phyloP scores from a whole-genome alignment of 805 yeast species.

The Wickerhamomyces silvicola region DNA sequence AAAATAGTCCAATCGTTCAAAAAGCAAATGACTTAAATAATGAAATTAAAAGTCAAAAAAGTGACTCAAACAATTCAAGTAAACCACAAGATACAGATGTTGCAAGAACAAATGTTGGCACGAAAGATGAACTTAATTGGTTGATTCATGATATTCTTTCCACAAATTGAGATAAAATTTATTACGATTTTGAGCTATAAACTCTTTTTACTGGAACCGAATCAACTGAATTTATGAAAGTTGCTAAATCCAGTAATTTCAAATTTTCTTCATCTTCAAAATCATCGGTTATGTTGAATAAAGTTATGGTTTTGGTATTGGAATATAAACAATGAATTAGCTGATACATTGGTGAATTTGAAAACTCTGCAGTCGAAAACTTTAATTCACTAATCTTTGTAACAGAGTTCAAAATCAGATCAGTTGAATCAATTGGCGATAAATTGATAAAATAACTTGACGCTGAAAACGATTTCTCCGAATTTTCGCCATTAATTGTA shows the following conservation, averaged over 20 bases:
- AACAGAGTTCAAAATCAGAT: conserved; percentile 2
- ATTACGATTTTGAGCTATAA: conserved; percentile 5
- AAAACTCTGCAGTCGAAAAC: conserved; percentile 11
- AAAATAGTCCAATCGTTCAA: background rate
- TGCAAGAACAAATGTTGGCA: conserved; percentile 36
- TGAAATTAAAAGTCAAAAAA: background rate
- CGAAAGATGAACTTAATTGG: conserved; percentile 67
- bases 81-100: background rate
- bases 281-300: conserved; percentile 23
- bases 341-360: conserved; percentile 13
- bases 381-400: conserved; percentile 8
- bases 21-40: background rate
- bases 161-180: conserved; percentile 5
- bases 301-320: conserved; percentile 30
- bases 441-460: conserved; percentile 6
- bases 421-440: conserved; percentile 1
- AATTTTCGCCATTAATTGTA: conserved; percentile 5
- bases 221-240: conserved; percentile 5
- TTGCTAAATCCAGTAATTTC: conserved; percentile 12
- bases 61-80: background rate
- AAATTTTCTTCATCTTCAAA: conserved; percentile 13
- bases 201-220: conserved; percentile 14
- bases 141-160: conserved; percentile 52
- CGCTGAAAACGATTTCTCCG: conserved; percentile 7
- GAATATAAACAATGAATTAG: conserved; percentile 19